Base-by-base conservation (phyloP, 1,139 yeast genomes). In the Candida tetrigidarum region DNA sequence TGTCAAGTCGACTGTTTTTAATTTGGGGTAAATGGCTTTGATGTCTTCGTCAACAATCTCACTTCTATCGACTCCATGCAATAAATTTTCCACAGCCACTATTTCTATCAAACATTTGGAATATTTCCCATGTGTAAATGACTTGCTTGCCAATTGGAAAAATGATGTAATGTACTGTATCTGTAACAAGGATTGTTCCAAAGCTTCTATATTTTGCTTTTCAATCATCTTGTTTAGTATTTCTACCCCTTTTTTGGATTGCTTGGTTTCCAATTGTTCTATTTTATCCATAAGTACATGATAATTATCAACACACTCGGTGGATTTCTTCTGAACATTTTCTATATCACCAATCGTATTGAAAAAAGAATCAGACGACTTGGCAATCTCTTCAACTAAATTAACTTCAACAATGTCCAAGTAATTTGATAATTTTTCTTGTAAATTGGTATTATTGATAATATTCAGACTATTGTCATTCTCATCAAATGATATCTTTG, bases 371-470 rank as follows among this genome's bases (percentile, higher is more conserved):
- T 83, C 82, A 0, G 97, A 88, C 0, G 96, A 86, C 53, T 81
- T 81, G 9, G 96, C 86, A 30, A 93, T 91, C 61, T 92, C 97
- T 39, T 80, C 76, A 16, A 92, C 86, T 39, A 93, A 68, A 51
- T 86, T 84, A 35, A 88, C 71, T 63, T 93, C 99, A 1, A 93
- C 92, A 1, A 84, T 74, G 62, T 93, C 99, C 47, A 93, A 71
- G 60, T 91, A 90, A 66, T 84, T 83, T 2, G 95, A 86, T 36
- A 93, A 69, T 56, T 83, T 83, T 39, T 91, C 96, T 57, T 87
- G 96, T n/a, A 92, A 63, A 36, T 76, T 74, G 3, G 81, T 67
- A 58, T 84, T 81, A 47, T 78, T 72, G 4, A 55, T 56, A 10
- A 57, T 37, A 47, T 38, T 49, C 30, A 45, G 33, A 12, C 40